Evolutionary conservation across 2,329 filamentous ascomycete species (phyloP).

Genomic region (Verticillium longisporum): DNA sequence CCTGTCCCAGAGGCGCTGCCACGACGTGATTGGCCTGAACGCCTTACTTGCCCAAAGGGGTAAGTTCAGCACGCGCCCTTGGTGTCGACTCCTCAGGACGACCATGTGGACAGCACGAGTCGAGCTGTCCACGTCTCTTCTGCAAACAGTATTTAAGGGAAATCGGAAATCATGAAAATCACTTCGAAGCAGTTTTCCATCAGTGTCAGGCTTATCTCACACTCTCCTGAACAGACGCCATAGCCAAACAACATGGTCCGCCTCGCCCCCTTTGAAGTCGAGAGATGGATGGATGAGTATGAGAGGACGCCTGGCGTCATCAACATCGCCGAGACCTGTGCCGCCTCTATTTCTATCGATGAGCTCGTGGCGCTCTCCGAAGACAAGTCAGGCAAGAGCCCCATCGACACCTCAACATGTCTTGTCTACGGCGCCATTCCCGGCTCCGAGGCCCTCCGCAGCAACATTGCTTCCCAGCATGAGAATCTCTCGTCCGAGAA

Average conservation of each 20-base stretch:
- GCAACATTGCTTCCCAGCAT: conserved; percentile 59
- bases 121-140: too few relatives aligned
- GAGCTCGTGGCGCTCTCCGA: conserved; percentile 55
- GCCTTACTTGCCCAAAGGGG: too few relatives aligned
- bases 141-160: too few relatives aligned
- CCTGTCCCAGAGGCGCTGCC: too few relatives aligned
- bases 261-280: conserved; percentile 52
- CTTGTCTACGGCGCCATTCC: conserved; percentile 70
- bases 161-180: too few relatives aligned
- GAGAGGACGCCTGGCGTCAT: conserved; percentile 48
- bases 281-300: conserved; percentile 62
- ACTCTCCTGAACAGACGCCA: too few relatives aligned
- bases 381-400: conserved; percentile 34
- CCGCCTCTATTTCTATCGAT: conserved; percentile 65
- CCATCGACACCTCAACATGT: conserved; percentile 42
- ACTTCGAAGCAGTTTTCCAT: too few relatives aligned
- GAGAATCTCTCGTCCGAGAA: conserved; percentile 46
- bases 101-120: too few relatives aligned
- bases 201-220: too few relatives aligned
- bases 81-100: too few relatives aligned
- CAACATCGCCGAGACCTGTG: conserved; percentile 78
- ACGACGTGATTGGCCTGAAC: too few relatives aligned
- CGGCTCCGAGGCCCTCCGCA: conserved; percentile 57
- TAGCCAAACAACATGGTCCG: conserved; percentile 22
- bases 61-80: too few relatives aligned